phyloP scores from a whole-genome alignment of 163 green algal species.

The Prototheca cutis region DNA sequence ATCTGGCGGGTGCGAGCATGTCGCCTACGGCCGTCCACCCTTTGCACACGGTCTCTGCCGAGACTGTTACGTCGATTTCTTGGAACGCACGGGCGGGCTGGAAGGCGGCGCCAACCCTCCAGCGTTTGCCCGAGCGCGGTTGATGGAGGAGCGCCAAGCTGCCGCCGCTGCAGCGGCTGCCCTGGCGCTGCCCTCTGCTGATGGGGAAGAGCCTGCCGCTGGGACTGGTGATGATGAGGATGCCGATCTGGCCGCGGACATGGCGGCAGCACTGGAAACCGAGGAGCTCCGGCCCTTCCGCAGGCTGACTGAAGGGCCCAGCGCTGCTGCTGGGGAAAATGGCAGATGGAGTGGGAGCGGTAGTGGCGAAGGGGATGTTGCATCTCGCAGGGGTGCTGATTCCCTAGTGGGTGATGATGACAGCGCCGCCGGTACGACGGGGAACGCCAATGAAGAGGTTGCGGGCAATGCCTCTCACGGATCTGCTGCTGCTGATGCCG shows the following conservation, averaged over 20 bases:
- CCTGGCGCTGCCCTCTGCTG: background rate
- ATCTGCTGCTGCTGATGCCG: too few relatives aligned
- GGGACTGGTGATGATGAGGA: conserved; percentile 2
- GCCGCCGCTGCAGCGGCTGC: background rate
- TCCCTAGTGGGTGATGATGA: too few relatives aligned
- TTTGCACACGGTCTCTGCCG: conserved; percentile 39
- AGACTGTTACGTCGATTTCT: conserved; percentile 29
- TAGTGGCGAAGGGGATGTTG: too few relatives aligned
- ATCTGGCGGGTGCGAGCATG: conserved; percentile 18
- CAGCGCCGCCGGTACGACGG: too few relatives aligned
- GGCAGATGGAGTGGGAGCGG: too few relatives aligned
- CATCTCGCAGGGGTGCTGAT: too few relatives aligned
- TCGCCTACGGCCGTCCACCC: conserved; percentile 2
- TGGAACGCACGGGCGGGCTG: conserved; percentile 14
- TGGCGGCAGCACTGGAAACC: conserved; percentile 7
- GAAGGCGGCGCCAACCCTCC: conserved; percentile 26
- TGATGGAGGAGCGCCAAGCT: conserved; percentile 7
- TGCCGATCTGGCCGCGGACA: conserved; percentile 2
- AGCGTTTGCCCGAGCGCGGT: conserved; percentile 9
- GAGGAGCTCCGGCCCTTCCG: conserved; percentile 15
- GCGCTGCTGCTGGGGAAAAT: too few relatives aligned
- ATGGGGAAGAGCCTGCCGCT: background rate
- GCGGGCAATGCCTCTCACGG: too few relatives aligned
- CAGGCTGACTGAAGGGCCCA: conserved; percentile 4
- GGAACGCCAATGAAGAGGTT: too few relatives aligned